Conservation (phyloP, 148 eudicot species). For the Rhododendron griersonianum region DNA sequence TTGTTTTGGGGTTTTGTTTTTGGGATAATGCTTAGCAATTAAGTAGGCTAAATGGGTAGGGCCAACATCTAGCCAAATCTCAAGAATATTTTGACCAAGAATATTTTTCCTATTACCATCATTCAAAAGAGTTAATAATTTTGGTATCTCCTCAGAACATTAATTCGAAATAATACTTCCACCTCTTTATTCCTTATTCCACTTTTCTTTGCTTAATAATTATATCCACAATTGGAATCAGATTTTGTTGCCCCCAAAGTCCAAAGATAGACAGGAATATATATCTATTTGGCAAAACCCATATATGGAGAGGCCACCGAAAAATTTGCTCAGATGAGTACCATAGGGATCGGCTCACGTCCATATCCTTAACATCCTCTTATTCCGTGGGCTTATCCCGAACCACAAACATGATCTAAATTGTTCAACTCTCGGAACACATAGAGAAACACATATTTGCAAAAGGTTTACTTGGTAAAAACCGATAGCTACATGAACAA, state of each 20-base stretch:
- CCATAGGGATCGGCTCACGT: neutral
- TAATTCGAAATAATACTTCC: neutral
- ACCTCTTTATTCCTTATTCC: neutral
- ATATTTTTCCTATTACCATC: neutral
- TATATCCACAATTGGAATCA: neutral
- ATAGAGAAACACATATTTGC: neutral
- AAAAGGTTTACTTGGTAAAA: neutral
- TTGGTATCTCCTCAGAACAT: neutral
- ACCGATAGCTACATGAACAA: neutral
- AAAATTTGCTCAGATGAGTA: neutral
- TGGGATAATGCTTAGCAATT: neutral
- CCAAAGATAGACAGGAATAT: neutral
- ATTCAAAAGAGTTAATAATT: neutral
- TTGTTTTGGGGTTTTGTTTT: neutral
- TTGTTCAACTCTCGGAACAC: neutral
- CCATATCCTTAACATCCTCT: neutral
- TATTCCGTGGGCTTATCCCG: neutral
- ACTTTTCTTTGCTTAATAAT: neutral
- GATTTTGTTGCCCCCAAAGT: neutral
- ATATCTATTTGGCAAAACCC: neutral
- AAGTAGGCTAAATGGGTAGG: neutral
- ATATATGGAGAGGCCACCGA: neutral
- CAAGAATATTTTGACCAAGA: neutral
- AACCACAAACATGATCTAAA: neutral
- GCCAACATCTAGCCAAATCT: neutral